Conservation (phyloP, 2,329 filamentous ascomycete genomes). For the Aspergillus sp. region DNA sequence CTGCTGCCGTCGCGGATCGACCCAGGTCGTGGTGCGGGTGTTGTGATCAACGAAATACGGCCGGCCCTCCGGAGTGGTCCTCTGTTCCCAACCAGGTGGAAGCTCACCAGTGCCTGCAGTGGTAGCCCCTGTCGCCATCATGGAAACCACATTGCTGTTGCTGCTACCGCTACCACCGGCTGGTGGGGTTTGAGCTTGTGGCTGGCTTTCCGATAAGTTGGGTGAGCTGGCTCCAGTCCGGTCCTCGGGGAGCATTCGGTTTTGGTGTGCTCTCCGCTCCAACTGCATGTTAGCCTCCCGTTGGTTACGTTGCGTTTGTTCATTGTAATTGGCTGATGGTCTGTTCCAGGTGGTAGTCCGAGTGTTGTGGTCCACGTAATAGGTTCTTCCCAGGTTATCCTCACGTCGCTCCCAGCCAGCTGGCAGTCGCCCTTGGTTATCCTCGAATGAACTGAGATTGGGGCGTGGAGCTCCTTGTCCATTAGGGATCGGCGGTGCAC, state of each 20-base stretch:
- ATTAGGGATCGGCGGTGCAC: conserved; percentile 35
- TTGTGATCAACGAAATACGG: conserved; percentile 99
- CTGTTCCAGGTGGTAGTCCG: conserved; percentile 95
- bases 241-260: conserved; percentile 92
- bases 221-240: conserved; percentile 91
- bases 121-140: conserved; percentile 94
- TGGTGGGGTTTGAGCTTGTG: conserved; percentile 47
- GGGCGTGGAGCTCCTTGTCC: conserved; percentile 46
- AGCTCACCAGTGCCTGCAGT: conserved; percentile 93
- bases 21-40: conserved; percentile 96
- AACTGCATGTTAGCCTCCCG: conserved; percentile 89
- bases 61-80: conserved; percentile 90
- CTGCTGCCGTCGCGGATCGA: conserved; percentile 93
- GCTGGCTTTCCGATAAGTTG: conserved; percentile 58
- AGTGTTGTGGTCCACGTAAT: conserved; percentile 98
- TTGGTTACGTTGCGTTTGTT: conserved; percentile 72
- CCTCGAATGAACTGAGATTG: conserved; percentile 88
- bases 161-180: conserved; percentile 41
- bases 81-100: conserved; percentile 93
- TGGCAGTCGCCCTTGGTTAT: conserved; percentile 88
- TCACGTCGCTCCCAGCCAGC: conserved; percentile 95
- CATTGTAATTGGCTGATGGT: conserved; percentile 75
- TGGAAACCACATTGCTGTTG: conserved; percentile 63
- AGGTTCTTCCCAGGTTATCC: conserved; percentile 91
- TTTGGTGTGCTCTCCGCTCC: conserved; percentile 90